Base-by-base conservation (phyloP, 768 basidiomycete species). In the Lyophyllum decastes region DNA sequence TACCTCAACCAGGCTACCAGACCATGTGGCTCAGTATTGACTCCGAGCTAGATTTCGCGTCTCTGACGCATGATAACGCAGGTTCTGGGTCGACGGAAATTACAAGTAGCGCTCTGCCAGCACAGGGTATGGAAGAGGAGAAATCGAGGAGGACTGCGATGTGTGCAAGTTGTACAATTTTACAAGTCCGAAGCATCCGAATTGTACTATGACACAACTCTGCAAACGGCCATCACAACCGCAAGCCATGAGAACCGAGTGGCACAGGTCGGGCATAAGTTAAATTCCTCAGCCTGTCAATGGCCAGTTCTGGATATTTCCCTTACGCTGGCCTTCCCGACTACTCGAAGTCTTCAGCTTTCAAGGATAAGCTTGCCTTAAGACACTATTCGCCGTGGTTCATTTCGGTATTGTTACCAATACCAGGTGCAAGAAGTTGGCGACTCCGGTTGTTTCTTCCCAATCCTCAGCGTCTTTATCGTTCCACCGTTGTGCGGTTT, bases 381-480 rank as follows among this genome's bases (percentile, higher is more conserved):
- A 4, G 16, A 38, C 14, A 38, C 16, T 17, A 3, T 17, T 38
- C 16, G 5, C 35, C 35, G 8, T 38, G 35, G 35, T 38, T 38
- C 35, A 16, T 38, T 38, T 3, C 35, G 35, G 8, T 38, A 17
- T 16, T 12, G 4, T 38, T 38, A 16, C 78, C 84, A 38, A 77
- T 90, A 48, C 86, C 87, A 14, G 82, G 84, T 52, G 67, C 83
- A 25, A 80, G 74, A 59, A 74, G 79, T 19, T 85, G 84, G 57
- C 73, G 78, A 48, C 64, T 88, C 14, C 83, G 82, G 14, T 62
- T 92, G 48, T 76, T 79, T 64, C 61, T 88, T 49, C 84, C 83
- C 57, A 88, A 90, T 66, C 78, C 86, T 24, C 70, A 75, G 12
- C 81, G 82, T 62, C 67, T 89, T 55, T 83, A 88, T 71, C 80